These are phyloP conservation scores for Sambucus nigra DNA, from an alignment of 129 eudicot genomes.

Conservation along the genomic window DNA sequence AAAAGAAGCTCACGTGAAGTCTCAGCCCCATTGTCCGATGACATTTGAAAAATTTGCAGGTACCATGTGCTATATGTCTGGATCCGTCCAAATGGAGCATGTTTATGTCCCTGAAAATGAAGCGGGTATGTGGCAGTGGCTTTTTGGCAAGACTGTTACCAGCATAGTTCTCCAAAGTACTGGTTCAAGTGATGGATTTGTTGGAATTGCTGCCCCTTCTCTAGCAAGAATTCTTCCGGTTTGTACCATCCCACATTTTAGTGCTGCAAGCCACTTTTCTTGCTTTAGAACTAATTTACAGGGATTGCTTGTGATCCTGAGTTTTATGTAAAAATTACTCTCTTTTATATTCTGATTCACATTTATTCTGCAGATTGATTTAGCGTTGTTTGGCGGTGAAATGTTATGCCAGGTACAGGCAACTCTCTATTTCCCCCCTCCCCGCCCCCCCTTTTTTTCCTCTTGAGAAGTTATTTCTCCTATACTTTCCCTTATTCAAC, in stretches of 20 bases:
- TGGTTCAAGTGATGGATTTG: constrained; percentile 83
- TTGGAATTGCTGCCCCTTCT: constrained; percentile 95
- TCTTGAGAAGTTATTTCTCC: neutral
- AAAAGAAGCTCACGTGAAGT: neutral
- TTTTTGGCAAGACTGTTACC: constrained; percentile 73
- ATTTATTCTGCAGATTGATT: constrained; percentile 60
- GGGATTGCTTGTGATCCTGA: constrained; percentile 2
- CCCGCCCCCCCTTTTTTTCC: neutral
- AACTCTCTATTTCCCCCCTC: neutral
- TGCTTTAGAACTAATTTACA: constrained; percentile 1
- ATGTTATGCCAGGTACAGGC: constrained; percentile 75
- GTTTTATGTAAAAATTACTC: neutral
- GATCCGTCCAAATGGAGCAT: constrained; percentile 78
- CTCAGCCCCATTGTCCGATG: too few relatives aligned
- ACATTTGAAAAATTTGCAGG: too few relatives aligned
- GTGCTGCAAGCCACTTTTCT: neutral
- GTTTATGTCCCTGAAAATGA: constrained; percentile 78
- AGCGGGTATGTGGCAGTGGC: constrained; percentile 98
- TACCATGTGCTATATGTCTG: constrained; percentile 98
- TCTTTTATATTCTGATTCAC: neutral
- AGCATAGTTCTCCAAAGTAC: constrained; percentile 66
- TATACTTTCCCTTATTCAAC: neutral
- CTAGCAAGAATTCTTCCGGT: constrained; percentile 95
- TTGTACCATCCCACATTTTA: constrained; percentile 14
- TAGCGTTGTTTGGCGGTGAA: constrained; percentile 86